Evolutionary conservation across 345 rosid species (phyloP).

Genomic region (Brassica carinata): DNA sequence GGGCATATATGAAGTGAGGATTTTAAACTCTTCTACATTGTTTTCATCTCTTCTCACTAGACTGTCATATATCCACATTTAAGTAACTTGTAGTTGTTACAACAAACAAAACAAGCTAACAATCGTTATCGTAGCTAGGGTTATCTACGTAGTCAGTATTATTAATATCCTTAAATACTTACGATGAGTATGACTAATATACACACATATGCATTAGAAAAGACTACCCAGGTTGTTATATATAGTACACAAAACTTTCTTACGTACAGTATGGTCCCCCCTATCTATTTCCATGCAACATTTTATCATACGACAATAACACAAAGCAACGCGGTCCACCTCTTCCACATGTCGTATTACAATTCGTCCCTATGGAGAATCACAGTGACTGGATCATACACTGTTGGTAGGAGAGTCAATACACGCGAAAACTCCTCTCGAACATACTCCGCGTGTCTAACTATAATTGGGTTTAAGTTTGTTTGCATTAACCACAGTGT

Average conservation of each 20-base stretch:
- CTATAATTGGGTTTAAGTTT: background rate
- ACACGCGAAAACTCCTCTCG: background rate
- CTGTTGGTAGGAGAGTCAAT: background rate
- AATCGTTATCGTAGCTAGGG: background rate
- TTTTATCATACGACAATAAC: background rate
- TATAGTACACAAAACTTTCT: slow-evolving; percentile 5
- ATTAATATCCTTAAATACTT: background rate
- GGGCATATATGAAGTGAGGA: background rate
- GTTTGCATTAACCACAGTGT: background rate
- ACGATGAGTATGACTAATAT: background rate
- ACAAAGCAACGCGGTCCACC: background rate
- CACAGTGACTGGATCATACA: background rate
- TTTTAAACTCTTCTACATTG: background rate
- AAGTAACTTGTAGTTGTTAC: background rate
- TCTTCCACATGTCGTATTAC: background rate
- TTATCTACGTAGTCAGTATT: background rate
- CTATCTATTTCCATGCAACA: slow-evolving; percentile 16
- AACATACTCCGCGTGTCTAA: background rate
- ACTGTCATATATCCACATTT: background rate
- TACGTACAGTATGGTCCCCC: background rate
- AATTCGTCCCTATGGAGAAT: background rate
- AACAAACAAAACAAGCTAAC: slow-evolving; percentile 2
- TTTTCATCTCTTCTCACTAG: background rate
- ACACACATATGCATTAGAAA: background rate
- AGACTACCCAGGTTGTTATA: background rate